Evolutionary conservation across 371 early-diverging fungal species (phyloP), one percentile per base, ranked within the genome.

Genomic region (Catenaria anguillulae): DNA sequence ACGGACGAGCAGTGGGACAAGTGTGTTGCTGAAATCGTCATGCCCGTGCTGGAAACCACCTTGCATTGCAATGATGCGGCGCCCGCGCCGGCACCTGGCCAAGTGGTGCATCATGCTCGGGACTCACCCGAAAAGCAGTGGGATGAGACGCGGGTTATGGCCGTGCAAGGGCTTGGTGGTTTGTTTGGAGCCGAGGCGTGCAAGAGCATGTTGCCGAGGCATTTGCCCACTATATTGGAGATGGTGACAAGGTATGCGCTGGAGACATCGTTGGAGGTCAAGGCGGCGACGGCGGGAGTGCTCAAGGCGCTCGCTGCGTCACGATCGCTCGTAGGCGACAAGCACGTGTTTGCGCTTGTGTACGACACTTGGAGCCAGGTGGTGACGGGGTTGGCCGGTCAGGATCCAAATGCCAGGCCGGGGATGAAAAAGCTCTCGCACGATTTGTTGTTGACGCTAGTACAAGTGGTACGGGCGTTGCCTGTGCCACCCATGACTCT

Each of bases 111-210:
- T 67, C 86, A 83, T 68, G 84, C 75, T 29, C 74, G 86, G 52
- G 84, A 86, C 61, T 84, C 87, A 6, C 79, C 79, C 0, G 77
- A 83, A 56, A 90, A 90, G 64, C 92, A 91, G 68, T 97, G 97
- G 97, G 94, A 97, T 63, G 97, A 94, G 71, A 91, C 96, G 0
- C 87, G 88, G 40, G 88, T 89, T 0, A 69, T 93, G 4, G 85
- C 92, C 8, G 68, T 92, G 33, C 81, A 73, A 34, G 89, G 93
- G 0, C 71, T 91, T 21, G 80, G 88, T 19, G 77, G 71, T 17
- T 79, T 87, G 33, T 83, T 52, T 74, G 80, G 34, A 83, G 82
- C 40, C 86, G 90, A 65, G 69, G 89, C 55, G 70, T 66, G 0
- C 74, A 82, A 29, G 69, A 85, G 37, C 73, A 40, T 80, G 48